Base-by-base conservation (phyloP, 331 rosid species). In the Malus hybrid region DNA sequence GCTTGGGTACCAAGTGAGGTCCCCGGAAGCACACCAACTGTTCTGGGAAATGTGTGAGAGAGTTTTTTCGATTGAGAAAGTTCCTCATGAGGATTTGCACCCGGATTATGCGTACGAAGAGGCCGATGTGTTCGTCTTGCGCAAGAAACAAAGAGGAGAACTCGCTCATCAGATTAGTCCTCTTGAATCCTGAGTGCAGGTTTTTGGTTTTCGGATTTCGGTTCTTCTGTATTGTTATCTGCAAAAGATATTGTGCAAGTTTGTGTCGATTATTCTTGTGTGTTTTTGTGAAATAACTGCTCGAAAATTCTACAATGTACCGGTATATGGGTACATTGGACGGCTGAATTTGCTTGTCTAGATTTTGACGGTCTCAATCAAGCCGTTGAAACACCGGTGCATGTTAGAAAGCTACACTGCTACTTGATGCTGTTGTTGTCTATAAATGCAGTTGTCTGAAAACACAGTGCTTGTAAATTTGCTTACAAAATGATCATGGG, bases 21-120 rank as follows among this genome's bases (percentile, higher is more conserved):
- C 90, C 0, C 93, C 92, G 2, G 93, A 94, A 80, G 95, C 97
- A 0, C 86, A 94, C 71, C 74, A 67, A 73, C 84, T 83, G 27
- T 94, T 94, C 76, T 94, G 97, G 97, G 96, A 91, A 70, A 33
- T 87, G 69, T 83, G 88, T 16, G 80, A 67, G 1, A 44, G 14
- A 0, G 81, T 73, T 39, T 94, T 94, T 28, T 77, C 44, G 3
- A 28, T 91, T 12, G 84, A 90, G 0, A 87, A 90, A 79, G 82
- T 88, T 19, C 90, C 96, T 31, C 97, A 85, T 31, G 82, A 81
- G 14, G 87, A 94, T 68, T 77, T 94, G 31, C 97, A 94, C 67
- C 88, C 87, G 3, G 92, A 90, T 2, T 94, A 88, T 64, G 95
- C 96, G 0, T 91, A 81, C n/a, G 96, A 94, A 80, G 97, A 93